Conservation (phyloP, 2,329 filamentous ascomycete genomes). For the Sarocladium brachiariae region DNA sequence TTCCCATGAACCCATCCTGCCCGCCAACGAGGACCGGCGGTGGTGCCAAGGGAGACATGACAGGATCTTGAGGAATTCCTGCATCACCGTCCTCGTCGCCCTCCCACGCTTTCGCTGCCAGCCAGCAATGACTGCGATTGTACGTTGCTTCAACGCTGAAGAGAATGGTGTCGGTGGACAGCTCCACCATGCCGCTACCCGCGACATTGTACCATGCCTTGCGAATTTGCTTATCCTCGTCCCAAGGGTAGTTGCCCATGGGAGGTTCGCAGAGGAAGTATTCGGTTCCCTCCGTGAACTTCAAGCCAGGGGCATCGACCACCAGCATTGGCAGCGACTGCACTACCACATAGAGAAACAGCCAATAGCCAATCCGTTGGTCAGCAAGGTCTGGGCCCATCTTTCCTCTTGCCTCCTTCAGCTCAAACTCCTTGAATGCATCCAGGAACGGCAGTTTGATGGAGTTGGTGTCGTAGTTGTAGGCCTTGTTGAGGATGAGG, state of each 20-base stretch:
- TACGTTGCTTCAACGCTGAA: conserved; percentile 56
- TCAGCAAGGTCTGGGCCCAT: conserved; percentile 61
- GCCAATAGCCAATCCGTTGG: conserved; percentile 69
- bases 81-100: conserved; percentile 23
- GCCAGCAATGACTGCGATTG: conserved; percentile 51
- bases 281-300: conserved; percentile 64
- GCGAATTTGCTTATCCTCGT: conserved; percentile 55
- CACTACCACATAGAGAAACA: conserved; percentile 73
- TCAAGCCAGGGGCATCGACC: conserved; percentile 65
- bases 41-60: conserved; percentile 32
- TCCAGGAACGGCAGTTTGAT: conserved; percentile 56
- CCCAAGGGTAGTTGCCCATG: conserved; percentile 67
- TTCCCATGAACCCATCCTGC: conserved; percentile 20
- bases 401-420: conserved; percentile 58
- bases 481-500: conserved; percentile 69
- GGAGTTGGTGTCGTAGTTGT: conserved; percentile 66
- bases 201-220: conserved; percentile 71
- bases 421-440: conserved; percentile 65
- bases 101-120: conserved; percentile 45
- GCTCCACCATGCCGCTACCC: conserved; percentile 48
- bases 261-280: conserved; percentile 77
- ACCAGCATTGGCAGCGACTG: conserved; percentile 74
- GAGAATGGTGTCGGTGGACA: conserved; percentile 53
- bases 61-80: conserved; percentile 22
- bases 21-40: conserved; percentile 26